Evolutionary conservation across 129 eudicot species (phyloP).

Genomic region (Scalesia atractyloides): DNA sequence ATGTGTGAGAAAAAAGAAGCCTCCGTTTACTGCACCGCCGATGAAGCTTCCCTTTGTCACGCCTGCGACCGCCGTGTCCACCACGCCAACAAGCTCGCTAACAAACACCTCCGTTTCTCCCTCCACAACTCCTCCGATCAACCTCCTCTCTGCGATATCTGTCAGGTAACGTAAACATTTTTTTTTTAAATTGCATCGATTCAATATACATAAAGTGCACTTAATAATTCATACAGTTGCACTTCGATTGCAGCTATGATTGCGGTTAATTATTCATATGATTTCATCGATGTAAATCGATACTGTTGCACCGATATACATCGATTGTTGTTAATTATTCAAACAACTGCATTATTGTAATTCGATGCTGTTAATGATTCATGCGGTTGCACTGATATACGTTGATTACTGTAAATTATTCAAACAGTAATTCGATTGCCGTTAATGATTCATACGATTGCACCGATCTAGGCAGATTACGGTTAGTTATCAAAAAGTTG

Average conservation of each 20-base stretch:
- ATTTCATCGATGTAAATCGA: too few species aligned
- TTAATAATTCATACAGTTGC: neutral
- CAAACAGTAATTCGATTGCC: too few species aligned
- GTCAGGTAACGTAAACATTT: conserved; percentile 51
- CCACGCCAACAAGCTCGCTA: conserved; percentile 87
- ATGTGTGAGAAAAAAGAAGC: conserved; percentile 82
- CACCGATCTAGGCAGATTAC: neutral
- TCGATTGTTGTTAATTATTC: too few species aligned
- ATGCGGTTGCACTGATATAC: neutral
- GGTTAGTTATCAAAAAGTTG: neutral
- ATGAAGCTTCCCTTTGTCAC: conserved; percentile 85
- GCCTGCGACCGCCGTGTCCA: conserved; percentile 77
- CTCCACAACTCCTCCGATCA: conserved; percentile 48
- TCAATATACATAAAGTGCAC: neutral
- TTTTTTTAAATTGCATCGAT: neutral
- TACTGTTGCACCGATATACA: too few species aligned
- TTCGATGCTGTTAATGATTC: too few species aligned
- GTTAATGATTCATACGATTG: neutral
- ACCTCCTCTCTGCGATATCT: conserved; percentile 73
- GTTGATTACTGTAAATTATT: too few species aligned
- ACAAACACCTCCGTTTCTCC: conserved; percentile 70
- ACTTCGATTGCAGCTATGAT: too few species aligned
- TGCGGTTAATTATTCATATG: too few species aligned
- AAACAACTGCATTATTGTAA: too few species aligned
- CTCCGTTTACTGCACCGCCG: conserved; percentile 75